Evolutionary conservation across 257 asterid species (phyloP).

Genomic region (Ilex aquifolium): DNA sequence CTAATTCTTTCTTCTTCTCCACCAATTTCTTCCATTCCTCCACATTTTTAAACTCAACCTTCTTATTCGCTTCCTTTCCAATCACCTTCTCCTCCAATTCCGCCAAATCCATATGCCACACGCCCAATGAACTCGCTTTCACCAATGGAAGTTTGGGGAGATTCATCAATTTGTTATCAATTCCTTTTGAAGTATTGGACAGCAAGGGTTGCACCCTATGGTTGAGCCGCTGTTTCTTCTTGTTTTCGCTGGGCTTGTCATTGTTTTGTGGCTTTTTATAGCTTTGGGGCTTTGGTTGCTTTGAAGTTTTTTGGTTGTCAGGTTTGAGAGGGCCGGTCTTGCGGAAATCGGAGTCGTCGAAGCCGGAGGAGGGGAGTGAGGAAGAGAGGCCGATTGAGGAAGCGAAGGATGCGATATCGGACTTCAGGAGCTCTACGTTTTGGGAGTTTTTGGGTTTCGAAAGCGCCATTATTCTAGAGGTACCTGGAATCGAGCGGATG

Average conservation of each 20-base stretch:
- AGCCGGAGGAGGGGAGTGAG: conserved; percentile 49
- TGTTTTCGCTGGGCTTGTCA: neutral
- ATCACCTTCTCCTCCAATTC: conserved; percentile 69
- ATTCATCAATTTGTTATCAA: conserved; percentile 37
- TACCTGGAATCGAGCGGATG: too few relatives aligned
- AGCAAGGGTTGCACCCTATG: too few relatives aligned
- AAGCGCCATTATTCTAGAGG: neutral
- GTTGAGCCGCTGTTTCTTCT: neutral
- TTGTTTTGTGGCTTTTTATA: conserved; percentile 6
- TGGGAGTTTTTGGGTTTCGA: conserved; percentile 22
- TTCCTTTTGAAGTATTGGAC: neutral
- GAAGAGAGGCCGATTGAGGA: conserved; percentile 74
- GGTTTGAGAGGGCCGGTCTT: conserved; percentile 53
- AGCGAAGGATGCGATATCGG: conserved; percentile 78
- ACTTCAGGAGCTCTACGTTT: conserved; percentile 36
- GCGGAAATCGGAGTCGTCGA: conserved; percentile 81
- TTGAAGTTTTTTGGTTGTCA: neutral
- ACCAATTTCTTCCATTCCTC: conserved; percentile 73
- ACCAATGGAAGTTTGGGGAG: conserved; percentile 75
- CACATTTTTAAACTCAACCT: conserved; percentile 35
- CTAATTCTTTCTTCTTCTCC: conserved; percentile 73
- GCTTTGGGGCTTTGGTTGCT: neutral
- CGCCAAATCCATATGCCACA: conserved; percentile 65
- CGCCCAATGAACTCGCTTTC: conserved; percentile 43
- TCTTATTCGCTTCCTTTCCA: conserved; percentile 39